Evolutionary conservation across 371 early-diverging fungal species (phyloP).

Genomic region (Circinella umbellata): DNA sequence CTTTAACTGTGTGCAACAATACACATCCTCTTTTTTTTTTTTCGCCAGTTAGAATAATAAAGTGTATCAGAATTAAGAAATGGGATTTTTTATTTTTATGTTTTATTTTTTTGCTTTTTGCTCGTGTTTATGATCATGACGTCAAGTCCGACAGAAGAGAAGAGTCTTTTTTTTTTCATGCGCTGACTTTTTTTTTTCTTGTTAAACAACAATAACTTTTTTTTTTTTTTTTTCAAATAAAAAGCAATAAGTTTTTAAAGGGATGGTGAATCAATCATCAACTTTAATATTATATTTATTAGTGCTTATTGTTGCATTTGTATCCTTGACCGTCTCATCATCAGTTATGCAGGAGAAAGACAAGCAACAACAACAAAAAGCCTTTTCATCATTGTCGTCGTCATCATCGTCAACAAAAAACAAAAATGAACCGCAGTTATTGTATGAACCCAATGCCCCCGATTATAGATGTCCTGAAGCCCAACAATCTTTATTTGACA

Average conservation of each 20-base stretch:
- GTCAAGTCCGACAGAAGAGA: slow-evolving; percentile 12
- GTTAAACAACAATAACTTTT: neutral
- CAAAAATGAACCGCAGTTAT: slow-evolving; percentile 19
- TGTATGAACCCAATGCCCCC: slow-evolving; percentile 46
- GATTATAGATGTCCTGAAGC: slow-evolving; percentile 32
- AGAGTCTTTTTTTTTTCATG: slow-evolving; percentile 1
- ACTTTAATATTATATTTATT: slow-evolving; percentile 11
- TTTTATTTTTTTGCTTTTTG: no score
- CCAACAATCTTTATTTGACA: slow-evolving; percentile 49
- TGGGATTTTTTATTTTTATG: neutral
- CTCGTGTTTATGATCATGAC: slow-evolving; percentile 14
- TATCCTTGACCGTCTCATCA: slow-evolving; percentile 12
- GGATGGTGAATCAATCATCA: slow-evolving; percentile 5
- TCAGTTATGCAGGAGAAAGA: slow-evolving; percentile 4
- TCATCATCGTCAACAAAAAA: neutral
- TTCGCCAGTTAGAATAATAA: neutral
- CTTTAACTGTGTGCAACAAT: slow-evolving; percentile 20
- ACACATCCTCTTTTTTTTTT: slow-evolving; percentile 1
- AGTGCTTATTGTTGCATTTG: slow-evolving; percentile 4
- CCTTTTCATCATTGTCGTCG: neutral
- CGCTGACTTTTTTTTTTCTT: slow-evolving; percentile 1
- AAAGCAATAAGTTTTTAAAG: neutral
- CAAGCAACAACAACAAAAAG: neutral
- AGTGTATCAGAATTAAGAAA: slow-evolving; percentile 14
- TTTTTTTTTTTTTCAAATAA: neutral